These are phyloP conservation scores for Didymella exigua DNA, from an alignment of 2,329 filamentous ascomycete species.

Conservation along the genomic window DNA sequence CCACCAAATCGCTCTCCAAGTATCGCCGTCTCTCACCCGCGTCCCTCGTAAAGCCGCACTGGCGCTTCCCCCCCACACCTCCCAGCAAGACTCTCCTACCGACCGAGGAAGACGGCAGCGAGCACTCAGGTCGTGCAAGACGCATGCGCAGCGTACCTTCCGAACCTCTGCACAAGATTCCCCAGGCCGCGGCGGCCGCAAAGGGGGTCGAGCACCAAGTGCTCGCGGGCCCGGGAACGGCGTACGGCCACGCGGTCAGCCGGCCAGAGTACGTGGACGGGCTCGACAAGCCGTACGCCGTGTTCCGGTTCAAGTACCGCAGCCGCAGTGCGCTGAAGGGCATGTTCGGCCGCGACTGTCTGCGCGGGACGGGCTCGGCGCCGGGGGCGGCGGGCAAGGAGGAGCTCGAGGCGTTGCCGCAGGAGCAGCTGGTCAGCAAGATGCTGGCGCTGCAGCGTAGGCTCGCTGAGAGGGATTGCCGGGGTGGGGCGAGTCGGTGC, in stretches of 20 bases:
- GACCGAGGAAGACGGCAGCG: neutral
- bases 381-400: slow-evolving; percentile 7
- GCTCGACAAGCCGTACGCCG: slow-evolving; percentile 48
- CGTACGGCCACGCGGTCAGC: slow-evolving; percentile 47
- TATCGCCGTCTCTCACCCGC: slow-evolving; percentile 14
- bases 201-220: slow-evolving; percentile 4
- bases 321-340: slow-evolving; percentile 34
- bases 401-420: slow-evolving; percentile 10
- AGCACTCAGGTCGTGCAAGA: neutral
- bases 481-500: neutral
- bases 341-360: slow-evolving; percentile 21
- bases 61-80: slow-evolving; percentile 24
- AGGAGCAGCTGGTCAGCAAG: neutral
- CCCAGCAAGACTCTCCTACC: neutral
- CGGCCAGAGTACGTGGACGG: slow-evolving; percentile 52
- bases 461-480: slow-evolving; percentile 32
- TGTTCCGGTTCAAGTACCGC: slow-evolving; percentile 58
- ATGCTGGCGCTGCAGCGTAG: slow-evolving; percentile 20
- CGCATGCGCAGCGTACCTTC: neutral
- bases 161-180: neutral
- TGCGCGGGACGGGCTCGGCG: slow-evolving; percentile 27
- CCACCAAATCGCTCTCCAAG: slow-evolving; percentile 14
- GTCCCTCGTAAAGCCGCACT: slow-evolving; percentile 37
- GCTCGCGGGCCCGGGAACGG: slow-evolving; percentile 5
- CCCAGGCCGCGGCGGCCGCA: neutral